Percentiles rank a stretch among this genome's conserved stretches.
These are phyloP conservation scores for Fusarium domesticum DNA, from an alignment of 2,329 filamentous ascomycete genomes.

Conservation along the genomic window DNA sequence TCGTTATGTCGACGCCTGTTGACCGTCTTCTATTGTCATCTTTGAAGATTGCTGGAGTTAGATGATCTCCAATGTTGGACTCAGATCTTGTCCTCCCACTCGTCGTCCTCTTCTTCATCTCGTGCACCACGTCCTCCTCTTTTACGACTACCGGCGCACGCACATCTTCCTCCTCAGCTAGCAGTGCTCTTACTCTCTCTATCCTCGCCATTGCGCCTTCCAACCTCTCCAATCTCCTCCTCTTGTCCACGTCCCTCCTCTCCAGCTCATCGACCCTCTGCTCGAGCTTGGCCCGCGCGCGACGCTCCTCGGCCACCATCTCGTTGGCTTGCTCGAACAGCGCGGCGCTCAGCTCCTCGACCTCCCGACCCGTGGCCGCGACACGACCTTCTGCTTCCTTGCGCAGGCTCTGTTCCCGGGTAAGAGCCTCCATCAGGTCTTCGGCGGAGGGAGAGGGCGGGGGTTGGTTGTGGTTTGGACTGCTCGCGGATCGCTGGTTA, in stretches of 20 bases:
- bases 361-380: slow-evolving; percentile 62
- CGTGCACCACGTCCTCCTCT: slow-evolving; percentile 18
- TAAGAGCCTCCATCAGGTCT: slow-evolving; percentile 61
- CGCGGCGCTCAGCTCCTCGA: slow-evolving; percentile 73
- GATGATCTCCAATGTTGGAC: background rate
- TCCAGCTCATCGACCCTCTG: slow-evolving; percentile 67
- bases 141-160: slow-evolving; percentile 19
- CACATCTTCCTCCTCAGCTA: slow-evolving; percentile 40
- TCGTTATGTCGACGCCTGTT: background rate
- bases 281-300: slow-evolving; percentile 67
- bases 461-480: slow-evolving; percentile 14
- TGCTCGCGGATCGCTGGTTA: slow-evolving; percentile 18
- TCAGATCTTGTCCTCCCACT: background rate
- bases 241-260: slow-evolving; percentile 67
- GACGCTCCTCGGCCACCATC: slow-evolving; percentile 77
- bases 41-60: background rate
- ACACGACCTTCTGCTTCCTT: slow-evolving; percentile 67
- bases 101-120: slow-evolving; percentile 9
- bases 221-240: slow-evolving; percentile 63
- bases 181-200: slow-evolving; percentile 63
- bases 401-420: slow-evolving; percentile 64
- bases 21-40: background rate
- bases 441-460: slow-evolving; percentile 34
- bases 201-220: slow-evolving; percentile 70
- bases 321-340: slow-evolving; percentile 83